Base-by-base conservation (phyloP, 495 filamentous ascomycete genomes). In the Pseudoneurospora amorphoporcata region DNA sequence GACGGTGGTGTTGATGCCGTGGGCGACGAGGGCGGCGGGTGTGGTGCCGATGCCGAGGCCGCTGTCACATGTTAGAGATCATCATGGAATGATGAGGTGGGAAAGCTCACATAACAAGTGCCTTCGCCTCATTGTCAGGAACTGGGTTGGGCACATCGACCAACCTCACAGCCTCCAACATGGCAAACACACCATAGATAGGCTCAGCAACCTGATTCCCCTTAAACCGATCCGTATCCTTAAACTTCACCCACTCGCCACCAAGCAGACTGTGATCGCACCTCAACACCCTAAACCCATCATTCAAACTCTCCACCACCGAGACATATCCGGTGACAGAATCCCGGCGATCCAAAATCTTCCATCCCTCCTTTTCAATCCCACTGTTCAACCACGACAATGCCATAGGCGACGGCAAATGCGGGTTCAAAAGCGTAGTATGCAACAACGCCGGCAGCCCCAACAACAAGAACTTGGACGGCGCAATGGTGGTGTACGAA, bases 201-300 rank as follows among this genome's bases (percentile, higher is more conserved):
- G 95, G 92, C 79, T 99, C 95, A 32, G 88, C 88, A 23, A 91
- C 83, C 40, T 85, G 82, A 47, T 82, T 83, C 7, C 85, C 83
- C 42, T 78, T 70, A 80, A 84, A 78, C 40, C 61, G 74, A 0
- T 71, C 72, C 45, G 75, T 69, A 0, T 72, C 74, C 12, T 78
- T 65, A 19, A 89, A 86, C 41, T 86, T 86, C 35, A 89, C 84
- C 94, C 95, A 99, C 76, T 98, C 93, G n/a, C 95, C 95, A 40
- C 95, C 95, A 6, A 99, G 88, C 32, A 99, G 83, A 73, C 92
- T 95, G 77, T 99, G 95, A 76, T 98, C 95, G 77, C 94, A 98
- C 69, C 95, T 87, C 88, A 99, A 87, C 14, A 95, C 89, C 1
- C 94, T 87, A 82, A 92, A 98, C 5, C 88, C 87, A 23, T 89